Evolutionary conservation across 768 basidiomycete genomes (phyloP).

Genomic region (Lepiota brunneoincarnata): DNA sequence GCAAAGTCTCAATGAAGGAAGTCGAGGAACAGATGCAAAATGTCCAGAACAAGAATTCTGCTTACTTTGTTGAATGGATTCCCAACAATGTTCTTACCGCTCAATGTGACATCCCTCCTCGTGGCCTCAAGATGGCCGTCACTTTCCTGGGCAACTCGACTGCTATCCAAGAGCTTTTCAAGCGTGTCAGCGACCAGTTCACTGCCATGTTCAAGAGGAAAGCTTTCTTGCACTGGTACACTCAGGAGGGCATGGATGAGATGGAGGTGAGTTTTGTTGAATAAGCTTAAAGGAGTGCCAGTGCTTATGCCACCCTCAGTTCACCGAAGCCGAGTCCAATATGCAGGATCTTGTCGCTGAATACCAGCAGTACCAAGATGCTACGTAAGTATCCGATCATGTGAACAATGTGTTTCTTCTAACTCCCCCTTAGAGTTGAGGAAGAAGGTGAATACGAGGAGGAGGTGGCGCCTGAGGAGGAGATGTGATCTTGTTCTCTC

Average conservation of each 20-base stretch:
- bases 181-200: slow-evolving; percentile 98
- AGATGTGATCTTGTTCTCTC: slow-evolving; percentile 19
- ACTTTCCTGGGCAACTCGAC: slow-evolving; percentile 98
- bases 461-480: slow-evolving; percentile 59
- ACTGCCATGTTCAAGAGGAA: slow-evolving; percentile 99
- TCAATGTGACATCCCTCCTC: slow-evolving; percentile 96
- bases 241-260: slow-evolving; percentile 99
- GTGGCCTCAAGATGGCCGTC: slow-evolving; percentile 94
- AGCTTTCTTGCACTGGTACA: slow-evolving; percentile 99
- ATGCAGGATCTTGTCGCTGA: slow-evolving; percentile 99
- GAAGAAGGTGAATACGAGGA: slow-evolving; percentile 92
- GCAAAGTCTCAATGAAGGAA: slow-evolving; percentile 99
- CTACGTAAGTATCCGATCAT: slow-evolving; percentile 59
- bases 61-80: slow-evolving; percentile 99
- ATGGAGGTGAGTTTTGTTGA: slow-evolving; percentile 61
- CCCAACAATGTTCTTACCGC: slow-evolving; percentile 98
- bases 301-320: slow-evolving; percentile 33
- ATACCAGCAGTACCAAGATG: slow-evolving; percentile 96
- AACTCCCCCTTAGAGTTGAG: slow-evolving; percentile 53
- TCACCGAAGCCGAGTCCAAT: slow-evolving; percentile 99
- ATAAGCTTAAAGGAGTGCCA: no score
- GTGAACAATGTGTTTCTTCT: neutral
- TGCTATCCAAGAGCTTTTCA: slow-evolving; percentile 97
- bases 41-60: slow-evolving; percentile 96
- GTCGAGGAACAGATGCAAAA: slow-evolving; percentile 99